Evolutionary conservation across 1,139 yeast genomes (phyloP), one percentile per base, ranked within the genome.

Genomic region (Scheffersomyces lignicola): DNA sequence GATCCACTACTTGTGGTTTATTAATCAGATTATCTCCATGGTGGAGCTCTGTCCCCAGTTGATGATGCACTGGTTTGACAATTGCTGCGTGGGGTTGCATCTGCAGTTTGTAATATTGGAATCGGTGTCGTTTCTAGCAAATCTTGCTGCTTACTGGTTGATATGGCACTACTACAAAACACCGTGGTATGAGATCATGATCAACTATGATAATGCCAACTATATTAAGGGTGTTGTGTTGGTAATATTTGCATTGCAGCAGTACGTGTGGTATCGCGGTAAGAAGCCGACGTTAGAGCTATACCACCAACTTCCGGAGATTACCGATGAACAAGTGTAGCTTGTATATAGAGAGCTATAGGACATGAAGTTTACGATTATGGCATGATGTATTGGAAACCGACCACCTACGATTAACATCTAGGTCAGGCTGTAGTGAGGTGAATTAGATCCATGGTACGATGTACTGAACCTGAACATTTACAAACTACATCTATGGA

Each of bases 1-100:
- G 6, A 42, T 57, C 3, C 69, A 62, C 25, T 51, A 37, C 23
- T 6, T 59, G 1, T 65, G 69, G 69, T 31, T 58, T 2, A 26
- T 49, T 0, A 41, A 50, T n/a, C 52, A 52, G 27, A 22, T 48
- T 11, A 21, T 48, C 1, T 42, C 38, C 12, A 18, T 45, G 7
- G 18, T 53, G 7, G 45, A 47, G 30, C 41, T 49, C 7, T 13
- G 51, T 3, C 71, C 73, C 1, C 69, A 65, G 33, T 32, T 59
- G 5, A 40, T 50, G 25, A 48, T 61, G 48, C 61, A 61, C 34
- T 59, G 57, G 58, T 48, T 54, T 18, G 48, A 44, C 16, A 40
- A 41, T 26, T 40, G 43, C 15, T 47, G 45, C 12, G 33, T 39
- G 14, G 62, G 63, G 0, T 32, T 41, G 14, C 46, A 39, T 27